Percentiles rank a stretch among this genome's conserved stretches.
phyloP scores from a whole-genome alignment of 805 yeast genomes.

The Candida orba region DNA sequence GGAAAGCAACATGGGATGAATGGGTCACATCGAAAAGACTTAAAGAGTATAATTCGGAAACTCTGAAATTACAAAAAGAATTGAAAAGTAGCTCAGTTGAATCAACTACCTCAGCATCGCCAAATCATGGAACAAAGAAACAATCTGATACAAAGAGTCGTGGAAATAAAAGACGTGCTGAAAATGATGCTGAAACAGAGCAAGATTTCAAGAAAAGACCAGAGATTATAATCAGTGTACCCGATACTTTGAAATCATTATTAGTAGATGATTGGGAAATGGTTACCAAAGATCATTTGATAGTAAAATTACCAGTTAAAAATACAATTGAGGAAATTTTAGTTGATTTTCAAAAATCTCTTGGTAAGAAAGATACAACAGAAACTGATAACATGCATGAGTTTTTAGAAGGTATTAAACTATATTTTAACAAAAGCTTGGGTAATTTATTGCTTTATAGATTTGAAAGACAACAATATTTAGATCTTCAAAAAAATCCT shows the following conservation, averaged over 20 bases:
- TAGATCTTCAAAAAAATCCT: conserved; percentile 37
- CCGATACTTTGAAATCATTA: conserved; percentile 58
- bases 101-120: conserved; percentile 16
- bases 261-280: conserved; percentile 93
- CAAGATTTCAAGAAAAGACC: conserved; percentile 21
- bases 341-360: conserved; percentile 36
- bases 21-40: conserved; percentile 78
- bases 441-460: conserved; percentile 66
- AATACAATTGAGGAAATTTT: conserved; percentile 50
- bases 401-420: conserved; percentile 57
- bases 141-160: conserved; percentile 12
- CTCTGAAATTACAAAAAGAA: conserved; percentile 53
- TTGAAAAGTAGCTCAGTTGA: conserved; percentile 42
- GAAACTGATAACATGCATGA: conserved; percentile 51
- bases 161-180: conserved; percentile 20
- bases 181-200: conserved; percentile 26
- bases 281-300: conserved; percentile 71
- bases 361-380: conserved; percentile 23
- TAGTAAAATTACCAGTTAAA: conserved; percentile 57
- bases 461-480: conserved; percentile 69
- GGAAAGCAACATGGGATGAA: conserved; percentile 96
- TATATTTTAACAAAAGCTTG: conserved; percentile 68
- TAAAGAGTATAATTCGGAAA: conserved; percentile 61
- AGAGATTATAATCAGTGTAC: conserved; percentile 49
- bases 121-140: conserved; percentile 6